Evolutionary conservation across 148 eudicot genomes (phyloP).

Genomic region (Hydrangea macrophylla): DNA sequence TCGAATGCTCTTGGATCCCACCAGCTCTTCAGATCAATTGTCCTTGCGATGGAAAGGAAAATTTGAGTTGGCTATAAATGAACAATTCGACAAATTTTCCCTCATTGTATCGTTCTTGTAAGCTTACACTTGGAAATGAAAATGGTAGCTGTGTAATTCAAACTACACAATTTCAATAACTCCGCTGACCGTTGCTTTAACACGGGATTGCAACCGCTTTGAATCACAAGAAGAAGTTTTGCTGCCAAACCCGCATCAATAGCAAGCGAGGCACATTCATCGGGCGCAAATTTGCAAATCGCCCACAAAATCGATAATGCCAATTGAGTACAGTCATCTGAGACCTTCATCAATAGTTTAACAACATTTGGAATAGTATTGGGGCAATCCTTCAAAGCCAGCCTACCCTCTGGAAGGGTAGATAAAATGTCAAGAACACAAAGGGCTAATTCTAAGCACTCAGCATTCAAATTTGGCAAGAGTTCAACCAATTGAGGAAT

Average conservation of each 20-base stretch:
- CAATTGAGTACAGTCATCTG: slow-evolving; percentile 68
- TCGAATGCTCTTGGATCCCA: not conserved
- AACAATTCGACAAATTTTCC: not conserved
- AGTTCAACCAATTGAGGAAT: slow-evolving; percentile 61
- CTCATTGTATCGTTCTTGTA: slow-evolving; percentile 79
- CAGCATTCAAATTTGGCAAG: slow-evolving; percentile 51
- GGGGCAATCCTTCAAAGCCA: slow-evolving; percentile 55
- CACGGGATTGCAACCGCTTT: slow-evolving; percentile 71
- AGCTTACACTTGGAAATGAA: slow-evolving; percentile 93
- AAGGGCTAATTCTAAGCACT: slow-evolving; percentile 66
- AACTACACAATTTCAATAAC: slow-evolving; percentile 80
- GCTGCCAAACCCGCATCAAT: slow-evolving; percentile 90
- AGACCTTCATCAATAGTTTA: slow-evolving; percentile 65
- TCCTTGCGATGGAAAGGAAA: slow-evolving; percentile 2
- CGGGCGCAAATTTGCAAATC: slow-evolving; percentile 63
- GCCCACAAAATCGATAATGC: slow-evolving; percentile 69
- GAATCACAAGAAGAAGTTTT: slow-evolving; percentile 75
- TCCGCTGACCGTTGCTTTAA: slow-evolving; percentile 83
- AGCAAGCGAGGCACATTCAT: slow-evolving; percentile 65
- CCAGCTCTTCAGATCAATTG: slow-evolving; percentile 3
- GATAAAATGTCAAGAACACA: slow-evolving; percentile 44
- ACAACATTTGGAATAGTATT: slow-evolving; percentile 56
- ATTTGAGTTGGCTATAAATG: slow-evolving; percentile 14
- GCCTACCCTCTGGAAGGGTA: slow-evolving; percentile 43
- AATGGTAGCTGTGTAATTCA: slow-evolving; percentile 62